These are phyloP conservation scores for Fraxinus quadrangulata DNA, from an alignment of 257 asterid species.

Conservation along the genomic window DNA sequence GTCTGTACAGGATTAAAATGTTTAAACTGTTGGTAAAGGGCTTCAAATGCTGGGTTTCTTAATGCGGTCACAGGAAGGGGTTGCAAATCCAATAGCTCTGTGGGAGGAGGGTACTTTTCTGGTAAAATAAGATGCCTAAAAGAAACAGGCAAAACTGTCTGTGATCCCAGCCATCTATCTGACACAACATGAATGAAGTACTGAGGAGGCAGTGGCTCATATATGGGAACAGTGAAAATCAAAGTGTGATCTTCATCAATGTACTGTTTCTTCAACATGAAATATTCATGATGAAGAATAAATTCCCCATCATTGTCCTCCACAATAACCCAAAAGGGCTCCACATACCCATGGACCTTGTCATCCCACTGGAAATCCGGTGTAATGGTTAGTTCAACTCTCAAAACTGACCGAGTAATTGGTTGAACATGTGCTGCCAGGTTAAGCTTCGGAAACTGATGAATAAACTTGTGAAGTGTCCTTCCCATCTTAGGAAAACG, in stretches of 20 bases:
- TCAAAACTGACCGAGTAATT: conserved; percentile 19
- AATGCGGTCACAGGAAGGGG: conserved; percentile 19
- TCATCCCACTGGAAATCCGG: conserved; percentile 8
- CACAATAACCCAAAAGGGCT: conserved; percentile 8
- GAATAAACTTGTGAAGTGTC: conserved; percentile 24
- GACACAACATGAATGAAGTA: conserved; percentile 21
- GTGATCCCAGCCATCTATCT: conserved; percentile 21
- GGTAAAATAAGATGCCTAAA: conserved; percentile 8
- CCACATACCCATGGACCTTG: conserved; percentile 4
- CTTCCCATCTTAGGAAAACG: conserved; percentile 18
- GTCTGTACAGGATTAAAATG: conserved; percentile 22
- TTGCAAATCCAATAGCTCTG: conserved; percentile 14
- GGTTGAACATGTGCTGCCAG: conserved; percentile 25
- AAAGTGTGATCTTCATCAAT: conserved; percentile 23
- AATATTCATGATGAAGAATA: conserved; percentile 20
- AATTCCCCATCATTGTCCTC: conserved; percentile 22
- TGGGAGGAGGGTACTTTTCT: conserved; percentile 2
- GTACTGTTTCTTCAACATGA: conserved; percentile 23
- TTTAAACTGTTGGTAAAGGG: conserved; percentile 19
- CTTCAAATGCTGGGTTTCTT: conserved; percentile 20
- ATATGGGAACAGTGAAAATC: conserved; percentile 17
- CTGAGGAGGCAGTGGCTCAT: conserved; percentile 20
- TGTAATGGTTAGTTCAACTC: conserved; percentile 1
- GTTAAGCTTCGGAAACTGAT: conserved; percentile 22
- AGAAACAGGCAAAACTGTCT: conserved; percentile 20